These are phyloP conservation scores for Sinapis alba DNA, from an alignment of 441 rosid genomes.

Conservation along the genomic window DNA sequence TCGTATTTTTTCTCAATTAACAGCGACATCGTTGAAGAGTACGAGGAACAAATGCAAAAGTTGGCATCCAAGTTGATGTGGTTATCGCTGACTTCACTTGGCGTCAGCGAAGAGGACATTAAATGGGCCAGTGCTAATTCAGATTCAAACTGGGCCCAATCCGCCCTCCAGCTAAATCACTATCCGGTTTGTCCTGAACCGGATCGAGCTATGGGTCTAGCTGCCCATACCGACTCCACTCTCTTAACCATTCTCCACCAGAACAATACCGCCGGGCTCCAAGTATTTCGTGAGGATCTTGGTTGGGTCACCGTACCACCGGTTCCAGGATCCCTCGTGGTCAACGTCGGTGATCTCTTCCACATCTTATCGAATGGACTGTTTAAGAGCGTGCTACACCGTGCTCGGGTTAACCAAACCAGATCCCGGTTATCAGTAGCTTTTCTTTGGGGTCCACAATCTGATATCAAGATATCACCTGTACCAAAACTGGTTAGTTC, in stretches of 20 bases:
- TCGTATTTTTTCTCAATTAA: conserved; percentile 1
- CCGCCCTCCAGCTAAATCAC: conserved; percentile 54
- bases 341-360: conserved; percentile 63
- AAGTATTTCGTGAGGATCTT: conserved; percentile 41
- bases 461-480: conserved; percentile 51
- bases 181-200: conserved; percentile 58
- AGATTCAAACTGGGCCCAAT: conserved; percentile 35
- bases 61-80: conserved; percentile 68
- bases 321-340: conserved; percentile 48
- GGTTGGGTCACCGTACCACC: conserved; percentile 65
- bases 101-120: conserved; percentile 57
- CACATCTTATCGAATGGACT: conserved; percentile 58
- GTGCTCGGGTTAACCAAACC: conserved; percentile 53
- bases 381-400: conserved; percentile 54
- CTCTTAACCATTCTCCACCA: conserved; percentile 57
- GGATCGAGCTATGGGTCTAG: conserved; percentile 51
- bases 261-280: conserved; percentile 51
- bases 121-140: conserved; percentile 65
- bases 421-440: conserved; percentile 51
- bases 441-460: conserved; percentile 63
- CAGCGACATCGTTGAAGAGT: conserved; percentile 65
- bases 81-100: conserved; percentile 69
- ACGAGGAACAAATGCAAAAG: conserved; percentile 68
- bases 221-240: conserved; percentile 64
- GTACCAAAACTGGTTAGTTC: conserved; percentile 41